Evolutionary conservation across 2,329 filamentous ascomycete species (phyloP).

Genomic region (Claviceps paspali): DNA sequence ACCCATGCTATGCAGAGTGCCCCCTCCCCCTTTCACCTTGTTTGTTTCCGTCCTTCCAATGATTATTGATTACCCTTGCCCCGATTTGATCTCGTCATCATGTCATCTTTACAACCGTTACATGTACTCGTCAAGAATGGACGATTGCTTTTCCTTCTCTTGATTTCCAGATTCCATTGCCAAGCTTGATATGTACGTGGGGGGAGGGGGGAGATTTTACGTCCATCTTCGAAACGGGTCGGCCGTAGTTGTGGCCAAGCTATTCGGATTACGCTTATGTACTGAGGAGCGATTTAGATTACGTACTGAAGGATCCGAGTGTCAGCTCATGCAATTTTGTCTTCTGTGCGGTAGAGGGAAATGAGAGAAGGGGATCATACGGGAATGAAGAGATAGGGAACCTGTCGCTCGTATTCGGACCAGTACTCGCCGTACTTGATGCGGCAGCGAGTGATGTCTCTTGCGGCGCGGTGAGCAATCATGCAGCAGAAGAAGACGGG

Average conservation of each 20-base stretch:
- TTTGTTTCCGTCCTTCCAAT: too few species aligned
- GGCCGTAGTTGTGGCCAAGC: too few species aligned
- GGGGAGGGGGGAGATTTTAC: neutral
- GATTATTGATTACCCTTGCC: neutral
- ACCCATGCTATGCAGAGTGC: neutral
- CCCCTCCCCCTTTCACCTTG: too few species aligned
- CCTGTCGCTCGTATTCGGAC: slow-evolving; percentile 62
- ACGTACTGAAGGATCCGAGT: slow-evolving; percentile 22
- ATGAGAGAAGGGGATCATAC: slow-evolving; percentile 17
- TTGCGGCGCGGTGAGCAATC: slow-evolving; percentile 63
- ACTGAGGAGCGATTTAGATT: slow-evolving; percentile 22
- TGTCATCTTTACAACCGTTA: too few species aligned
- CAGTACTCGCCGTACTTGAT: slow-evolving; percentile 71
- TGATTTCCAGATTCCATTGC: neutral
- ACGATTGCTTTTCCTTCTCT: neutral
- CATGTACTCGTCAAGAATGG: too few species aligned
- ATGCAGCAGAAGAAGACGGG: slow-evolving; percentile 68
- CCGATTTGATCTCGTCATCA: neutral
- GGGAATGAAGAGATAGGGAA: slow-evolving; percentile 77
- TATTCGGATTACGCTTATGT: too few species aligned
- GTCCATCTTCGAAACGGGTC: neutral
- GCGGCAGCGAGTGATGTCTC: slow-evolving; percentile 65
- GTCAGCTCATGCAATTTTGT: neutral
- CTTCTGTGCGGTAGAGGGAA: neutral
- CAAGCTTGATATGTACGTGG: neutral